phyloP scores from a whole-genome alignment of 352 stramenopile genomes.

The Phytopythium boreale region DNA sequence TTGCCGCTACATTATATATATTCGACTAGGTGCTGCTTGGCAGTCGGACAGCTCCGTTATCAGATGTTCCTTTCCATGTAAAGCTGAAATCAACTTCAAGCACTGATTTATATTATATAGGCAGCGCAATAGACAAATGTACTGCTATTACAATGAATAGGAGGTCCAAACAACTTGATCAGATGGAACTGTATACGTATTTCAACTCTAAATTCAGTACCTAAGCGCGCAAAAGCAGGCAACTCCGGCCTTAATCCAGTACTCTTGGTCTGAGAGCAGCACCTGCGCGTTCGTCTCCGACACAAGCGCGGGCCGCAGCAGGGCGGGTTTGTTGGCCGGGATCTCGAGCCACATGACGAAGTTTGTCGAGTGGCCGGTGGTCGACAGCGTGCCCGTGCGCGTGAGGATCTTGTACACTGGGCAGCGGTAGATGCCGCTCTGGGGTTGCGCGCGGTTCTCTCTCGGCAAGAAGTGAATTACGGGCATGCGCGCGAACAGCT shows the following conservation, averaged over 20 bases:
- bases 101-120: slow-evolving; percentile 2
- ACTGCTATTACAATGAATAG: neutral
- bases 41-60: slow-evolving; percentile 1
- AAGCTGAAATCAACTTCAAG: neutral
- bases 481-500: slow-evolving; percentile 92
- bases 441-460: slow-evolving; percentile 71
- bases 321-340: slow-evolving; percentile 72
- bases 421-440: slow-evolving; percentile 89
- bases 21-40: neutral
- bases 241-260: slow-evolving; percentile 96
- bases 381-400: slow-evolving; percentile 91
- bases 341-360: slow-evolving; percentile 98
- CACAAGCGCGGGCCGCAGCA: slow-evolving; percentile 88
- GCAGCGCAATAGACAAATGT: neutral
- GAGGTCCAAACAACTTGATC: neutral
- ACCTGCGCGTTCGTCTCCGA: slow-evolving; percentile 92
- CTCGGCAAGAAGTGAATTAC: slow-evolving; percentile 86
- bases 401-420: slow-evolving; percentile 96
- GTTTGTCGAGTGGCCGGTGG: slow-evolving; percentile 96
- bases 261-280: slow-evolving; percentile 90
- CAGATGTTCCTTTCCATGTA: neutral
- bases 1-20: neutral
- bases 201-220: slow-evolving; percentile 65
- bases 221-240: slow-evolving; percentile 91
- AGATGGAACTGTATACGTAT: neutral